Percentiles rank a stretch among this genome's conserved stretches.
Evolutionary conservation across 2,329 filamentous ascomycete species (phyloP).

Genomic region (Coniochaeta sp.): DNA sequence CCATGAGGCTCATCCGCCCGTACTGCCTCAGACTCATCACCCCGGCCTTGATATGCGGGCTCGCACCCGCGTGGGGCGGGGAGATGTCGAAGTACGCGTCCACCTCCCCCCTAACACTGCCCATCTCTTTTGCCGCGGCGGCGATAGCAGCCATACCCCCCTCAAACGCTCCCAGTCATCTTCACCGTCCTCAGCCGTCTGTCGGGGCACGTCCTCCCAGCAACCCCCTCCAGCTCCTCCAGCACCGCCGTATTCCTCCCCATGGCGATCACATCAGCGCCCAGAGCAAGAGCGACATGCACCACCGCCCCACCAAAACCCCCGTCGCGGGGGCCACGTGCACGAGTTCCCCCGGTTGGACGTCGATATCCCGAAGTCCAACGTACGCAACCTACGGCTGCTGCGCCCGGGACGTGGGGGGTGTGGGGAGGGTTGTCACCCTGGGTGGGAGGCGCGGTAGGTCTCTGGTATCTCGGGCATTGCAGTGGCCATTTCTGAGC

Average conservation of each 20-base stretch:
- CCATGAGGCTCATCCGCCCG: slow-evolving; percentile 20
- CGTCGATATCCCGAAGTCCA: slow-evolving; percentile 31
- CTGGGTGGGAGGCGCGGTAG: slow-evolving; percentile 4
- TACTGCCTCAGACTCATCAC: slow-evolving; percentile 25
- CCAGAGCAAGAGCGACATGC: slow-evolving; percentile 39
- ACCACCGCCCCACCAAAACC: slow-evolving; percentile 40
- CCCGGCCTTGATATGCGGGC: slow-evolving; percentile 30
- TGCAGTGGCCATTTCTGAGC: too few relatives aligned
- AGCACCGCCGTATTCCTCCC: slow-evolving; percentile 33
- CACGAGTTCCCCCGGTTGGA: slow-evolving; percentile 40
- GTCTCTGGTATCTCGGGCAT: neutral
- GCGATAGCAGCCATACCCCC: slow-evolving; percentile 26
- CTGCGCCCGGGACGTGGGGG: slow-evolving; percentile 23
- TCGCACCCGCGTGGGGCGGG: slow-evolving; percentile 22
- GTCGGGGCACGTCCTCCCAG: slow-evolving; percentile 7
- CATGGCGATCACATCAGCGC: slow-evolving; percentile 44
- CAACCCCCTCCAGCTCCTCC: slow-evolving; percentile 18
- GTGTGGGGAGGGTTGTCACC: slow-evolving; percentile 6
- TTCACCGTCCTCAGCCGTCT: slow-evolving; percentile 27
- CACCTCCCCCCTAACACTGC: slow-evolving; percentile 16
- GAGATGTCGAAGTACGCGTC: slow-evolving; percentile 42
- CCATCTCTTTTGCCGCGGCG: slow-evolving; percentile 12
- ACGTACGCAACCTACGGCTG: slow-evolving; percentile 36
- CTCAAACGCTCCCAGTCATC: slow-evolving; percentile 31
- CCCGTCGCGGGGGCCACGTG: slow-evolving; percentile 45